These are phyloP conservation scores for Echinochloa phyllopogon DNA, from an alignment of 176 grass and related monocot genomes.

Conservation along the genomic window DNA sequence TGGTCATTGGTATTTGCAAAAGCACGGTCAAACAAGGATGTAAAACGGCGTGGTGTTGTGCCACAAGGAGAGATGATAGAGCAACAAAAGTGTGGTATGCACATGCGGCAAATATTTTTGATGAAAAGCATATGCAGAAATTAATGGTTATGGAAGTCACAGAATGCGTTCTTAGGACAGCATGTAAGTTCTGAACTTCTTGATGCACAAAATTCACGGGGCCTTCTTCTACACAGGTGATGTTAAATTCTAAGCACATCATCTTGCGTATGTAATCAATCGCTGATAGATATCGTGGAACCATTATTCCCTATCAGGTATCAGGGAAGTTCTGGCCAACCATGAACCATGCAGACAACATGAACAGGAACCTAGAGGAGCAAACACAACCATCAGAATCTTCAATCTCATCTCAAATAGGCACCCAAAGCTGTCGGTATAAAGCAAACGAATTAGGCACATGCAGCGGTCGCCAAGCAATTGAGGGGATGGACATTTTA, in stretches of 20 bases:
- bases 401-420: slow-evolving; percentile 3
- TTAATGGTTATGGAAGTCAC: not conserved
- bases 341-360: not conserved
- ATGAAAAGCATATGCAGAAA: not conserved
- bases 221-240: too few species aligned
- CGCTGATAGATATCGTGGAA: not conserved
- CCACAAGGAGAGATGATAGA: not conserved
- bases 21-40: not conserved
- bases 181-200: not conserved
- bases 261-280: not conserved
- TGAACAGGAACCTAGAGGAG: not conserved
- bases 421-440: not conserved
- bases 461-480: not conserved
- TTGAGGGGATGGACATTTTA: not conserved
- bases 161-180: not conserved
- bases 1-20: not conserved
- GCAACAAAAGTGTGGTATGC: not conserved
- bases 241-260: not conserved
- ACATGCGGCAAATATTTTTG: not conserved
- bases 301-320: not conserved
- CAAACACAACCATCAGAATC: not conserved
- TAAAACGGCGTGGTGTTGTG: not conserved
- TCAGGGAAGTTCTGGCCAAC: not conserved
- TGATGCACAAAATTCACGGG: not conserved
- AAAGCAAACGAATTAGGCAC: not conserved